Evolutionary conservation across 805 yeast genomes (phyloP).

Genomic region (Jamesozyma jinghongensis): DNA sequence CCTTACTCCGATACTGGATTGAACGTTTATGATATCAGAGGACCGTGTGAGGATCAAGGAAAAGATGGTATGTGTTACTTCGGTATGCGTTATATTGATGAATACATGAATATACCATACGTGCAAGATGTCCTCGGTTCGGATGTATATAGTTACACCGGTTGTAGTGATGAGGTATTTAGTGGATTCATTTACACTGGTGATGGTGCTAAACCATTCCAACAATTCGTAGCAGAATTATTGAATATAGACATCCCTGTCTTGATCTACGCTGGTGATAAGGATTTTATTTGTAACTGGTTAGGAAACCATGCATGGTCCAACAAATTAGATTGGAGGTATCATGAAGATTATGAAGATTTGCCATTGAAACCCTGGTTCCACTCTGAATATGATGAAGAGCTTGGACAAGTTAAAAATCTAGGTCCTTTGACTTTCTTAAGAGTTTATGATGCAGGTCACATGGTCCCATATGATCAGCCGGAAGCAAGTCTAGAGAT

Average conservation of each 20-base stretch:
- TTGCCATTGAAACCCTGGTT: slow-evolving; percentile 38
- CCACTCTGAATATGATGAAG: slow-evolving; percentile 29
- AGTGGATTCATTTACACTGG: slow-evolving; percentile 66
- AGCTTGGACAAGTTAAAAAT: slow-evolving; percentile 69
- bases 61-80: slow-evolving; percentile 59
- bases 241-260: slow-evolving; percentile 68
- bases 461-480: slow-evolving; percentile 87
- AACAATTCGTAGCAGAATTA: slow-evolving; percentile 57
- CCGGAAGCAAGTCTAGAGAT: slow-evolving; percentile 62
- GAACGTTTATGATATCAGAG: slow-evolving; percentile 81
- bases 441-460: slow-evolving; percentile 76
- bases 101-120: slow-evolving; percentile 60
- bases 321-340: slow-evolving; percentile 56
- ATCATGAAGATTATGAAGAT: slow-evolving; percentile 38
- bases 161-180: slow-evolving; percentile 62
- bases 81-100: slow-evolving; percentile 58
- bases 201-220: slow-evolving; percentile 82
- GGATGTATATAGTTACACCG: slow-evolving; percentile 61
- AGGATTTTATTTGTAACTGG: slow-evolving; percentile 91
- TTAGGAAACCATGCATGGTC: slow-evolving; percentile 84
- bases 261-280: slow-evolving; percentile 87
- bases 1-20: slow-evolving; percentile 71
- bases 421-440: slow-evolving; percentile 63
- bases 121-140: slow-evolving; percentile 78
- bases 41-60: slow-evolving; percentile 60